Base-by-base conservation (phyloP, 768 basidiomycete genomes). In the Amanita inopinata region DNA sequence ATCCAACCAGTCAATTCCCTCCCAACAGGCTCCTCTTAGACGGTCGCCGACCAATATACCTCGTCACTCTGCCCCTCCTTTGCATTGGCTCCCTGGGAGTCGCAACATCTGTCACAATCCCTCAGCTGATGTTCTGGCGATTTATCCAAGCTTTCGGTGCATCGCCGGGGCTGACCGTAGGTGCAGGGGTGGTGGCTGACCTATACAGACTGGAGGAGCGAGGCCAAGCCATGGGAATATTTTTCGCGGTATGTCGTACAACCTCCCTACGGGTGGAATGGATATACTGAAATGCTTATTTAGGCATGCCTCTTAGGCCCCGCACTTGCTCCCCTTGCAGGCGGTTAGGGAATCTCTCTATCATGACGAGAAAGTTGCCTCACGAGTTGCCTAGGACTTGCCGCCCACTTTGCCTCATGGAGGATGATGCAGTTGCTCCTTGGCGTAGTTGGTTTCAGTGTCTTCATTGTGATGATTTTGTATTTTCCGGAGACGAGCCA, bases 401-500 rank as follows among this genome's bases (percentile, higher is more conserved):
- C 68, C 0, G 67, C 80, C 0, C 63, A 79, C 40, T 81, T 80
- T 48, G 67, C 66, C 24, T 83, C 82, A 0, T 86, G 83, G 82
- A 69, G 83, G 0, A 47, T 65, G 3, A 71, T 80, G 56, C 80
- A 85, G 52, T 52, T 58, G 5, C 50, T 52, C 0, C 45, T 84
- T 1, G 71, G 69, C 2, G 27, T 64, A 0, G 55, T 61, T 28
- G 71, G 69, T 2, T 27, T 71, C 0, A 10, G 67, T 0, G 60
- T 64, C 1, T 62, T 74, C 25, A 5, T 68, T 4, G 46, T 61
- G 4, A 62, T 82, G 23, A 37, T 54, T 1, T 31, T 69, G 2
- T 67, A 66, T 40, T 67, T 82, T n/a, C 82, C 81, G 0, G 83
- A 85, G 51, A 84, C 82, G 2, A 73, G 70, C 38, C 76, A 80